phyloP scores from a whole-genome alignment of 2,329 filamentous ascomycete genomes.

The Pseudopithomyces maydicus region DNA sequence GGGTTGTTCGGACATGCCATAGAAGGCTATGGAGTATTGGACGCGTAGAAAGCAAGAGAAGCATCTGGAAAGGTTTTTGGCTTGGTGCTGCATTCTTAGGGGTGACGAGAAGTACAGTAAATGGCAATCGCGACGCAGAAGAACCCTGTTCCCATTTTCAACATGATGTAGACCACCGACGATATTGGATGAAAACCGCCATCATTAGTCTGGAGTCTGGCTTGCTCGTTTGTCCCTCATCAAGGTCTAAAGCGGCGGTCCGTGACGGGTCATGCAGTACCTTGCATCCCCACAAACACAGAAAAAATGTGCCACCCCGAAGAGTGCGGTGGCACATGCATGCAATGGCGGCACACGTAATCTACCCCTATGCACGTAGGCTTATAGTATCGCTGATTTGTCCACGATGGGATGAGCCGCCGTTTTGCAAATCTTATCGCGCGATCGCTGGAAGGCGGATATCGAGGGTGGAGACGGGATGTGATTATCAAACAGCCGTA shows the following conservation, averaged over 20 bases:
- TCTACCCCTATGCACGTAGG: background rate
- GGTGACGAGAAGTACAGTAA: background rate
- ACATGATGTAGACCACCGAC: too few species aligned
- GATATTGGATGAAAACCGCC: too few species aligned
- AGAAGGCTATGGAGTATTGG: background rate
- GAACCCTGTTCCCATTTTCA: too few species aligned
- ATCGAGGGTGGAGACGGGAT: background rate
- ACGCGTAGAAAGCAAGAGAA: background rate
- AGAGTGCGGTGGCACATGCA: too few species aligned
- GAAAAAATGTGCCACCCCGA: background rate
- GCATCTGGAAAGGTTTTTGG: background rate
- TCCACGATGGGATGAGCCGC: background rate
- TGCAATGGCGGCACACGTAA: background rate
- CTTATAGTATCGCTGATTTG: background rate
- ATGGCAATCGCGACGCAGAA: background rate
- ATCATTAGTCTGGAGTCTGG: too few species aligned
- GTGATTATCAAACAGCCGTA: too few species aligned
- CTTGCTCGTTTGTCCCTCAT: too few species aligned
- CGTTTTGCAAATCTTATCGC: background rate
- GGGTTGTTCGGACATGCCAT: background rate
- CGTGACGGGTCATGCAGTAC: background rate
- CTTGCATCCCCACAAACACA: background rate
- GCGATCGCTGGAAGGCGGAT: background rate
- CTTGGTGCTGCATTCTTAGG: background rate
- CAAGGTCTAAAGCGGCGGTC: background rate